Evolutionary conservation across 192 early-diverging fungal species (phyloP).

Genomic region (Backusella australiensis): DNA sequence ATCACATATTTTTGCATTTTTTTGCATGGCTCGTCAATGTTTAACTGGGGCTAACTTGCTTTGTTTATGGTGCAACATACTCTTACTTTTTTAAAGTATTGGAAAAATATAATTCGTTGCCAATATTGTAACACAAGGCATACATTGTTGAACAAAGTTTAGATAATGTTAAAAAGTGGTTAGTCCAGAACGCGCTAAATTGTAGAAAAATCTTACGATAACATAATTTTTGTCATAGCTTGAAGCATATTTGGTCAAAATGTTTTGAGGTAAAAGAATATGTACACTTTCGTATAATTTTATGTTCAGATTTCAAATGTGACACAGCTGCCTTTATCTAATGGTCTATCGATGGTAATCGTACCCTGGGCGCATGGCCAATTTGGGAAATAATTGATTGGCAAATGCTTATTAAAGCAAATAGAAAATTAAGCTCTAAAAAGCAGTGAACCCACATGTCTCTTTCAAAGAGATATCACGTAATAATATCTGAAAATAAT

Average conservation of each 20-base stretch:
- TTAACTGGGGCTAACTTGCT: background rate
- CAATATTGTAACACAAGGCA: background rate
- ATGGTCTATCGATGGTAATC: background rate
- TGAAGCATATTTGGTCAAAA: background rate
- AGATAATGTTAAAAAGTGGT: background rate
- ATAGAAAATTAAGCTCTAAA: background rate
- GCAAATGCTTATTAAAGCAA: conserved; percentile 3
- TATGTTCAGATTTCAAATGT: background rate
- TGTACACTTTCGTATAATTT: background rate
- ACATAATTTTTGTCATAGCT: background rate
- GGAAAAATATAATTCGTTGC: background rate
- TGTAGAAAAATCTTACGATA: background rate
- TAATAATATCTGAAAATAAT: background rate
- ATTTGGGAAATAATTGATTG: conserved; percentile 3
- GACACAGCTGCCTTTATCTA: background rate
- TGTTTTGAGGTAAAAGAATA: background rate
- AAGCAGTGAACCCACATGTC: background rate
- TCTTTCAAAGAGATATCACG: background rate
- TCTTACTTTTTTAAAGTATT: background rate
- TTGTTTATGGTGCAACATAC: background rate
- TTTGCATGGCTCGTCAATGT: background rate
- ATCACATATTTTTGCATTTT: background rate
- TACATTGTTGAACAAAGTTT: background rate
- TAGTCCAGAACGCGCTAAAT: background rate
- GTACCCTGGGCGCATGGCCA: background rate